Evolutionary conservation across 2,329 filamentous ascomycete genomes (phyloP).

Genomic region (Fulvia fulva): DNA sequence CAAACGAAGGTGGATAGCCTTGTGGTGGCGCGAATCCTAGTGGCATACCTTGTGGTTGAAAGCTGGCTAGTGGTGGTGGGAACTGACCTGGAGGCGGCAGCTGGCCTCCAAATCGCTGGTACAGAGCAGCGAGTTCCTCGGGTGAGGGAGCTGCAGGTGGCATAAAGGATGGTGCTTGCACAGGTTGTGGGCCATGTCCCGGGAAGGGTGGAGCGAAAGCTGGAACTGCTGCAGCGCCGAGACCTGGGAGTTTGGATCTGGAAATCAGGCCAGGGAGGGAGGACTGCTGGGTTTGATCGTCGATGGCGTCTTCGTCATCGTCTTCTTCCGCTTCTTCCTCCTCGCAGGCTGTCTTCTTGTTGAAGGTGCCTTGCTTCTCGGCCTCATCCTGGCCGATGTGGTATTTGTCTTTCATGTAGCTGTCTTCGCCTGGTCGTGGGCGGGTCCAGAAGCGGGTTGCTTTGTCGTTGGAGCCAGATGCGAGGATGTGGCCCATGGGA

Average conservation of each 20-base stretch:
- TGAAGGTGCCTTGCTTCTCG: slow-evolving; percentile 92
- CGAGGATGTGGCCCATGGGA: slow-evolving; percentile 88
- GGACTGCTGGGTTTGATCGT: slow-evolving; percentile 71
- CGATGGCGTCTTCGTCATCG: slow-evolving; percentile 86
- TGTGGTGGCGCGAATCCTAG: slow-evolving; percentile 37
- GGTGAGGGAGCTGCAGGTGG: slow-evolving; percentile 3
- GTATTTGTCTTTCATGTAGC: slow-evolving; percentile 82
- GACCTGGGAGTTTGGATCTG: slow-evolving; percentile 46
- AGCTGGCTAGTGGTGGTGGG: slow-evolving; percentile 29
- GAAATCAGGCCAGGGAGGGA: slow-evolving; percentile 10
- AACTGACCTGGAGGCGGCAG: slow-evolving; percentile 28
- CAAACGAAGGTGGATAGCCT: slow-evolving; percentile 10
- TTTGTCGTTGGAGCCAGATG: slow-evolving; percentile 92
- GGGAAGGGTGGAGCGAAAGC: slow-evolving; percentile 6
- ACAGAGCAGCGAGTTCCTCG: not conserved
- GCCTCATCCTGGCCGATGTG: slow-evolving; percentile 93
- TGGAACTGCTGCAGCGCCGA: slow-evolving; percentile 31
- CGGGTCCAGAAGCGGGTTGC: slow-evolving; percentile 97
- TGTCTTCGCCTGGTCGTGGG: slow-evolving; percentile 79
- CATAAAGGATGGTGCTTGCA: slow-evolving; percentile 22
- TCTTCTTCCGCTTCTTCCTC: slow-evolving; percentile 92
- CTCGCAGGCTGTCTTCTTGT: slow-evolving; percentile 76
- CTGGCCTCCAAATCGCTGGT: slow-evolving; percentile 9
- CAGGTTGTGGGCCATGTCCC: slow-evolving; percentile 27
- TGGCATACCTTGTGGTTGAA: slow-evolving; percentile 23